These are phyloP conservation scores for Cyclostephanos tholiformis DNA, from an alignment of 108 stramenopile species.

Conservation along the genomic window DNA sequence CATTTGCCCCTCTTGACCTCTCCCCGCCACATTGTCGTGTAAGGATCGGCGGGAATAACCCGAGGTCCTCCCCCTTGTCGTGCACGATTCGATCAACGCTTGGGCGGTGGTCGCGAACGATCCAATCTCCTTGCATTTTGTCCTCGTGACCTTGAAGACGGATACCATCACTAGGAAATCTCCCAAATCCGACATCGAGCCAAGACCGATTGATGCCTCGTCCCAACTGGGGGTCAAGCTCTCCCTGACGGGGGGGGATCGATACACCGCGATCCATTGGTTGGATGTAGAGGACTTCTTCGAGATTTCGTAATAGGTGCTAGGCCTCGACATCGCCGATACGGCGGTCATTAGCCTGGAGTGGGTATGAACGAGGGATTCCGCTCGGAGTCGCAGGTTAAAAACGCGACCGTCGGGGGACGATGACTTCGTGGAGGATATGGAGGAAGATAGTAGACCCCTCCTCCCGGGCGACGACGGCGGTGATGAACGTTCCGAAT, in stretches of 20 bases:
- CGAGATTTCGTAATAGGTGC: constrained; percentile 38
- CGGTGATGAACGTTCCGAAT: neutral
- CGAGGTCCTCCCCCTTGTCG: neutral
- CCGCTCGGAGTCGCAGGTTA: constrained; percentile 22
- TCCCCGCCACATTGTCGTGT: neutral
- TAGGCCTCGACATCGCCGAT: constrained; percentile 20
- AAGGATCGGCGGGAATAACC: neutral
- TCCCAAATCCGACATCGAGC: constrained; percentile 20
- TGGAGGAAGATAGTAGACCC: neutral
- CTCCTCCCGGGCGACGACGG: neutral
- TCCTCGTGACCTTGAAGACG: constrained; percentile 29
- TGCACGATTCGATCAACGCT: constrained; percentile 13
- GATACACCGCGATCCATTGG: constrained; percentile 60
- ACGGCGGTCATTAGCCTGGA: constrained; percentile 11
- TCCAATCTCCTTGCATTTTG: constrained; percentile 43
- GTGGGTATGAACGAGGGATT: constrained; percentile 39
- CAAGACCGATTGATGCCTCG: constrained; percentile 52
- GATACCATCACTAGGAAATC: constrained; percentile 14
- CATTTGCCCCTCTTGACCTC: neutral
- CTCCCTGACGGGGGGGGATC: constrained; percentile 54
- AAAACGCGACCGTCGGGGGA: constrained; percentile 14
- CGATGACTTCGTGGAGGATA: neutral
- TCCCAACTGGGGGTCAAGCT: constrained; percentile 62
- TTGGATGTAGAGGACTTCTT: neutral
- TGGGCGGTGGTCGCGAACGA: constrained; percentile 35